Base-by-base conservation (phyloP, 805 yeast genomes). In the Lipomyces yamadae region DNA sequence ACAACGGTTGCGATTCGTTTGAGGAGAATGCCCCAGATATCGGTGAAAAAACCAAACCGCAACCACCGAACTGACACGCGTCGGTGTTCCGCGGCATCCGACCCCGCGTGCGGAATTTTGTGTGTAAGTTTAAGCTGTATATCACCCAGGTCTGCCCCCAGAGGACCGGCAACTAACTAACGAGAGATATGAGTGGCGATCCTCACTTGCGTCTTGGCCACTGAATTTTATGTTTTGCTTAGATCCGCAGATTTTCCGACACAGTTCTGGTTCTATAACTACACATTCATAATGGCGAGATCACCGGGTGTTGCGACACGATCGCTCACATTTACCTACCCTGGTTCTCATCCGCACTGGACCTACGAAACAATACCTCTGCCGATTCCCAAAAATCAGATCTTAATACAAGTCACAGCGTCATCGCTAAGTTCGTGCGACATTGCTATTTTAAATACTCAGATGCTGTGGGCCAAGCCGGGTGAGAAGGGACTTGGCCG, bases 381-480 rank as follows among this genome's bases (percentile, higher is more conserved):
- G 30, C 90, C 88, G 2, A 77, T 86, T 58, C 77, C 80, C 6
- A 74, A 80, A 37, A 79, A 81, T 71, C 81, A 81, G 61, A 73
- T 89, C 4, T 79, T 89, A 29, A 85, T 90, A 11, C 84, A 87
- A 70, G 85, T 88, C 32, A 79, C 80, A 57, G 84, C 84, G 65
- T 87, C 85, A 1, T 85, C 89, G 0, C 78, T 90, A 50, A 88
- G 87, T 72, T 90, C 94, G 2, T 80, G 84, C 60, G 96, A 90
- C 73, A 73, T 87, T 70, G 82, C 87, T 65, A 84, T 88, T 61
- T 80, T 85, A 73, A 84, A 86, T 73, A 82, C 85, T 52, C 87
- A 86, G 72, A 32, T 65, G n/a, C 35, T 72, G 56, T 70, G 73
- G 70, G 65, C 66, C 18, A 82, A 81, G 63, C 76, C 85, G 50